Conservation (phyloP, 2,329 filamentous ascomycete species). For the Fragosphaeria purpurea region DNA sequence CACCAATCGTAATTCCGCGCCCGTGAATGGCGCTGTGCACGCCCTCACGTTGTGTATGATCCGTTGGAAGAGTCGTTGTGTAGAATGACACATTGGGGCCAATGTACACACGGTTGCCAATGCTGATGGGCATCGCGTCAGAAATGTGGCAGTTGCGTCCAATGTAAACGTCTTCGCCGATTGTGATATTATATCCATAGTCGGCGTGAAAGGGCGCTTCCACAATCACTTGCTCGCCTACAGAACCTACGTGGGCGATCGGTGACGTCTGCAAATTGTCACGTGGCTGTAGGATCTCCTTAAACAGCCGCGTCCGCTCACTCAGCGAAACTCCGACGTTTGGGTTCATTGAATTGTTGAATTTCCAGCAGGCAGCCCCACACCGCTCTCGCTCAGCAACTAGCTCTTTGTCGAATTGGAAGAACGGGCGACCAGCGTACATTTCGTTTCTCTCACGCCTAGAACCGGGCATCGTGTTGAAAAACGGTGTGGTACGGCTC, state of each 20-base stretch:
- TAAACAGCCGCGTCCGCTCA: slow-evolving; percentile 61
- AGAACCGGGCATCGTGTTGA: slow-evolving; percentile 24
- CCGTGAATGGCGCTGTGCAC: slow-evolving; percentile 63
- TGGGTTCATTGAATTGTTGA: slow-evolving; percentile 75
- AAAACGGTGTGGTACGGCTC: slow-evolving; percentile 51
- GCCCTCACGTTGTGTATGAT: slow-evolving; percentile 64
- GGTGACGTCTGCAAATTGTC: slow-evolving; percentile 46
- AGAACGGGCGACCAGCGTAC: slow-evolving; percentile 69
- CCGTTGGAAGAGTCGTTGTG: slow-evolving; percentile 61
- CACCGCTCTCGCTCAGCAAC: slow-evolving; percentile 78
- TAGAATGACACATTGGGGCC: slow-evolving; percentile 83
- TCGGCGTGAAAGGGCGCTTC: slow-evolving; percentile 87
- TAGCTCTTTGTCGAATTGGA: slow-evolving; percentile 67
- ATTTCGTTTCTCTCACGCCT: slow-evolving; percentile 77
- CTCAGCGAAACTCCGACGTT: slow-evolving; percentile 58
- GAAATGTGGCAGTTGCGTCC: slow-evolving; percentile 76
- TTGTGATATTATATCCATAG: slow-evolving; percentile 88
- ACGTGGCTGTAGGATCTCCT: slow-evolving; percentile 58
- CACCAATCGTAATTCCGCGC: slow-evolving; percentile 64
- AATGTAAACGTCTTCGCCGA: slow-evolving; percentile 77
- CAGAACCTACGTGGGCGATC: slow-evolving; percentile 45
- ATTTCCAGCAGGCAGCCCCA: slow-evolving; percentile 68
- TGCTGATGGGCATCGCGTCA: slow-evolving; percentile 73
- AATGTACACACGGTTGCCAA: slow-evolving; percentile 68
- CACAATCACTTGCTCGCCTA: slow-evolving; percentile 68